Evolutionary conservation across 108 stramenopile species (phyloP).

Genomic region (Cyclotella kingstonii): DNA sequence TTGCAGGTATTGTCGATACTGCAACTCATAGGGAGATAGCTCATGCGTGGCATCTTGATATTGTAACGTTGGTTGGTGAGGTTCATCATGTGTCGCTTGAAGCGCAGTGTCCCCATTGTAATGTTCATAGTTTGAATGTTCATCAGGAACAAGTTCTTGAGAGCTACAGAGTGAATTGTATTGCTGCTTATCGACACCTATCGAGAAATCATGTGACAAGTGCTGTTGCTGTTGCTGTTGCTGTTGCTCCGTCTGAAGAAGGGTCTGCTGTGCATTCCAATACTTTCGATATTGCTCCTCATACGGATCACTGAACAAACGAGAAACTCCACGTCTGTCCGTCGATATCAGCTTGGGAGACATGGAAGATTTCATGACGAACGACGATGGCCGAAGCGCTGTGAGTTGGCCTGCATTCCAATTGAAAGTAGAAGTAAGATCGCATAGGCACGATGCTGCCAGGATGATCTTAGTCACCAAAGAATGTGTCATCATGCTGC

Average conservation of each 20-base stretch:
- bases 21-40: slow-evolving; percentile 3
- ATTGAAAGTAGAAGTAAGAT: no score
- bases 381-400: no score
- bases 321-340: no score
- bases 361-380: no score
- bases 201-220: not conserved
- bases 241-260: not conserved
- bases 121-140: not conserved
- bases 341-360: no score
- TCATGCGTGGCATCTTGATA: not conserved
- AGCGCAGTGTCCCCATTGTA: not conserved
- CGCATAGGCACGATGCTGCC: no score
- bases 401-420: no score
- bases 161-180: not conserved
- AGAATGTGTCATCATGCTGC: no score
- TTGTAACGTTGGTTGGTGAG: not conserved
- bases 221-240: not conserved
- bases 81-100: not conserved
- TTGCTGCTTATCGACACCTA: not conserved
- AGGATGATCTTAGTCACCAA: no score
- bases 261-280: not conserved
- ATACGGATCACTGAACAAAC: slow-evolving; percentile 2
- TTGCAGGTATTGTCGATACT: slow-evolving; percentile 3
- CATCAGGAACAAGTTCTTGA: not conserved
- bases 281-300: slow-evolving; percentile 14